Evolutionary conservation across 2,329 filamentous ascomycete species (phyloP).

Genomic region (Sclerotinia sclerotiorum): DNA sequence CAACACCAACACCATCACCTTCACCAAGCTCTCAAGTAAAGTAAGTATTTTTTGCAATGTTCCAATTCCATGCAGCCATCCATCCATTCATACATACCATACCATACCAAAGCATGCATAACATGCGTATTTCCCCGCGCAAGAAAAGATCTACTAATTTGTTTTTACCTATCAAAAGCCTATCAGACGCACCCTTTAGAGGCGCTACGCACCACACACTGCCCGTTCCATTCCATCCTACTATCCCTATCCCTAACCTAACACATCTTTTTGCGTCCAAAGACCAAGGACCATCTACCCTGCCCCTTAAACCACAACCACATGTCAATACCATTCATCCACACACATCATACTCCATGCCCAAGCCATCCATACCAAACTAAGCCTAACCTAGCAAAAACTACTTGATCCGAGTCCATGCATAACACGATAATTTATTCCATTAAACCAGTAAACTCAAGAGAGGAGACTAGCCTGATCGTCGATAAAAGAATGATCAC

Average conservation of each 20-base stretch:
- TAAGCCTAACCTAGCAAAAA: constrained; percentile 7
- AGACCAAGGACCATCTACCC: background rate
- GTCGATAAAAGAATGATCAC: constrained; percentile 31
- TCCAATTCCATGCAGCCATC: background rate
- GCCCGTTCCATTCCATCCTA: background rate
- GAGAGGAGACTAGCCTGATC: constrained; percentile 38
- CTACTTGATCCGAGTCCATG: constrained; percentile 6
- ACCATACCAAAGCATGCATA: background rate
- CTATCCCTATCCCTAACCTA: background rate
- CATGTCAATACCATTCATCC: constrained; percentile 9
- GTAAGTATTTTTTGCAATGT: background rate
- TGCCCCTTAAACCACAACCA: background rate
- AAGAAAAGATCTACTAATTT: constrained; percentile 4
- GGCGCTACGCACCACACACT: too few species aligned
- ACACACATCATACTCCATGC: constrained; percentile 13
- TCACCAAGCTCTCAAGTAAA: too few species aligned
- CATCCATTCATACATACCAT: background rate
- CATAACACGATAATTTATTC: background rate
- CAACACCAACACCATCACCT: background rate
- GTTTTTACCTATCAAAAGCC: constrained; percentile 14
- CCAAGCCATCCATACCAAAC: background rate
- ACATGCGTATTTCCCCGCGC: background rate
- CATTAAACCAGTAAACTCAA: constrained; percentile 23
- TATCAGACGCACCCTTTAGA: too few species aligned
- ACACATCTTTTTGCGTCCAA: constrained; percentile 5